Base-by-base conservation (phyloP, 2,329 filamentous ascomycete species). In the Conoideocrella luteorostrata region DNA sequence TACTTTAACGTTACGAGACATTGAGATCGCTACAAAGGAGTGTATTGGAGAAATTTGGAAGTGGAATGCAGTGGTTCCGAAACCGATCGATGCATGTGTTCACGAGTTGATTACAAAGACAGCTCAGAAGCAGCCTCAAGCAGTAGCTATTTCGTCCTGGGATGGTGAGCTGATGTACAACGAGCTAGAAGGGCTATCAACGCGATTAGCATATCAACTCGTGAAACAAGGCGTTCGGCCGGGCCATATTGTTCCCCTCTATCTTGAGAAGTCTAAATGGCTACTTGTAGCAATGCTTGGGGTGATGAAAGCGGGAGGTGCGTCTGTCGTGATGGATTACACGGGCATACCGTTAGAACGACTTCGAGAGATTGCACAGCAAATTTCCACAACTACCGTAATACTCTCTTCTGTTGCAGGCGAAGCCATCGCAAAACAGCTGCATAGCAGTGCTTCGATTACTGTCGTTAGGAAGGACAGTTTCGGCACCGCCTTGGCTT, bases 201-300 rank as follows among this genome's bases (percentile, higher is more conserved):
- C 34, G 7, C 43, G 41, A 1, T 45, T 56, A 18, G 56, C 57
- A 2, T 24, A 34, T 10, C 26, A 29, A 24, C 40, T 54, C n/a
- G 23, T 38, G 7, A 12, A 22, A 17, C 4, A 35, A 0, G 45
- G 45, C 6, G 22, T 50, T 5, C 20, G 32, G 1, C 10, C 33
- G 5, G 46, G 39, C 6, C 41, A 41, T 3, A 37, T 57, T 7
- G 50, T 60, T 17, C 55, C 56, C 4, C 45, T 60, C 2, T 52
- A 51, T 15, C 54, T 61, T 13, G 53, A 57, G n/a, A 61, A 59
- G 42, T 58, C 55, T 12, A 36, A 39, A 4, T 53, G 50, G 52
- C 51, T 52, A n/a, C 45, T 51, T 3, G 50, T 59, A 2, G 49
- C 51, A 1, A 56, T 56, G 22, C 28, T 61, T 9, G 57, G 46